Conservation (phyloP, 176 grass and related monocot species). For the Hyparrhenia diplandra region DNA sequence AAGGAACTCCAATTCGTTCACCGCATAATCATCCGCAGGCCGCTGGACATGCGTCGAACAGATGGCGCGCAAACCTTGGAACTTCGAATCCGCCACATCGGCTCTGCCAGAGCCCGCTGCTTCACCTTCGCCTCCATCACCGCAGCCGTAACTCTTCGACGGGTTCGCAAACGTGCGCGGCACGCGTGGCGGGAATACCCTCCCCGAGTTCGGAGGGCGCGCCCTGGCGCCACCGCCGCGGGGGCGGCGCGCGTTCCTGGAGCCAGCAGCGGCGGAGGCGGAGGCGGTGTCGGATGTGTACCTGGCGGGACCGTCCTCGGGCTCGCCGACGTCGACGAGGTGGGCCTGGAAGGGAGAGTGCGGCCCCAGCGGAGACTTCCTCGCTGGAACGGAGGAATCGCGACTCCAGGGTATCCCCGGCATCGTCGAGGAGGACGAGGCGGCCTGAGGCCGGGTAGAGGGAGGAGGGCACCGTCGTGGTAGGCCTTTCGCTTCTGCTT, state of each 20-base stretch:
- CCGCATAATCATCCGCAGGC: background rate
- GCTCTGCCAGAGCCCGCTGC: background rate
- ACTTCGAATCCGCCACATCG: background rate
- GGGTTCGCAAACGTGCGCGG: slow-evolving; percentile 12
- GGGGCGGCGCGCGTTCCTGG: slow-evolving; percentile 6
- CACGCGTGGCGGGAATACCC: background rate
- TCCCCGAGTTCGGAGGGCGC: background rate
- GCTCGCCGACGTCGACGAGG: slow-evolving; percentile 70
- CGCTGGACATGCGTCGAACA: slow-evolving; percentile 21
- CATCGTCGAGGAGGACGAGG: slow-evolving; percentile 63
- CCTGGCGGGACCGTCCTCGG: background rate
- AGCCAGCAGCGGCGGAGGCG: background rate
- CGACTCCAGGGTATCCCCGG: slow-evolving; percentile 58
- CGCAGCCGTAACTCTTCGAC: background rate
- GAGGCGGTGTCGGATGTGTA: background rate
- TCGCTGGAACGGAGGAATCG: slow-evolving; percentile 49
- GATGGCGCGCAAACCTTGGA: slow-evolving; percentile 22
- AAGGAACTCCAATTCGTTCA: background rate
- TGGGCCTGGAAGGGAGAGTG: slow-evolving; percentile 57
- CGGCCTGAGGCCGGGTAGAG: slow-evolving; percentile 35
- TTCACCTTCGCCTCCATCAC: background rate
- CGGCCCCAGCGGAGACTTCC: slow-evolving; percentile 30
- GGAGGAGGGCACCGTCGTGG: slow-evolving; percentile 59
- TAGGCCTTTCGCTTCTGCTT: slow-evolving; percentile 91
- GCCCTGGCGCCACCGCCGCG: slow-evolving; percentile 7